Evolutionary conservation across 148 eudicot species (phyloP), one percentile per base, ranked within the genome.

Genomic region (Persicaria maculosa): DNA sequence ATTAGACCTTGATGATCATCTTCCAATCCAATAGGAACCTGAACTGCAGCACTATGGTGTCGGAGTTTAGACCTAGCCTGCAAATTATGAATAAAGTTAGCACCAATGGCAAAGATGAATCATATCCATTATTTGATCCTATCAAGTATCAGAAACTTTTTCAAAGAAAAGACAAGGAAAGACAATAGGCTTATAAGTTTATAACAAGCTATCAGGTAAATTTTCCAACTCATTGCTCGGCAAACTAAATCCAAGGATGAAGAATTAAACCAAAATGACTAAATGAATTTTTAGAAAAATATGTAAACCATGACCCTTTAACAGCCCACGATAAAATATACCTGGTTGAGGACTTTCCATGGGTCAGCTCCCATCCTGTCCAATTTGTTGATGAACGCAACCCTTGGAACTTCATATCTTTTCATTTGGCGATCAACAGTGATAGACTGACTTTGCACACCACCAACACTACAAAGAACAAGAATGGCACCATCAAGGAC

Each of bases 341-440:
- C 98, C 97, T 95, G 98, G 73, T 79, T 87, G 53, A 95, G 92
- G 84, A 95, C 98, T 81, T 87, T 94, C 96, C 96, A 95, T 0
- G 98, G 98, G 84, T 95, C 98, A 76, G 98, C 98, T 50, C 97
- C 98, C 98, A 92, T 95, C 7, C 98, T 83, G 68, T 95, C 98
- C 79, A 92, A 89, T 77, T 95, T 95, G 77, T 95, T 95, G 77
- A 95, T 92, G 75, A 95, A 94, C 75, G 97, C 98, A 77, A 95
- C 76, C 82, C 98, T 85, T 15, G 98, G 98, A 79, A 95, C 98
- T 75, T 87, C 97, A 77, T 92, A 95, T 83, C 98, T 88, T 82
- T 90, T 86, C 98, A 95, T 95, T 86, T 95, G 98, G 76, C 98
- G 85, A 82, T 95, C 98, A 77, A 95, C 97, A 71, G 98, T 94